Conservation (phyloP, 495 filamentous ascomycete species). For the Penicillium steckii region DNA sequence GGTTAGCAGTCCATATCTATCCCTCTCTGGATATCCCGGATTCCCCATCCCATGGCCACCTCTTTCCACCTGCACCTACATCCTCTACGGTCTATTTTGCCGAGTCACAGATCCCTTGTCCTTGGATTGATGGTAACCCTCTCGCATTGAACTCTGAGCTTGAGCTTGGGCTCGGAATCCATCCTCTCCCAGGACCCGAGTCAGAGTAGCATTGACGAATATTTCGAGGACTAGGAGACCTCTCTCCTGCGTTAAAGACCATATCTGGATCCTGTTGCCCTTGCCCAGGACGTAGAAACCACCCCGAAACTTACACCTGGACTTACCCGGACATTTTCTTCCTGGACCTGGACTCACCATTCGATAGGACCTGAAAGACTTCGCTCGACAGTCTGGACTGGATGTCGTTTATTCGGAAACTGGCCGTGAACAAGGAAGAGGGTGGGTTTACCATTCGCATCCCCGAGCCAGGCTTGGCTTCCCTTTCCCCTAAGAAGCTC, state of each 20-base stretch:
- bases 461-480: slow-evolving; percentile 1
- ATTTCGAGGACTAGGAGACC: neutral
- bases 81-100: slow-evolving; percentile 14
- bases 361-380: slow-evolving; percentile 97
- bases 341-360: slow-evolving; percentile 45
- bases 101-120: slow-evolving; percentile 5
- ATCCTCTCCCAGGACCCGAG: no score
- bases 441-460: slow-evolving; percentile 58
- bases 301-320: slow-evolving; percentile 15
- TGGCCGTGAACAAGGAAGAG: slow-evolving; percentile 87
- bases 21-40: slow-evolving; percentile 46
- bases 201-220: neutral
- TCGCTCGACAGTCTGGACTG: slow-evolving; percentile 91
- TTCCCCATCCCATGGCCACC: slow-evolving; percentile 17
- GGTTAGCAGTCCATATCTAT: slow-evolving; percentile 79
- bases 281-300: slow-evolving; percentile 23
- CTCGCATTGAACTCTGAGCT: neutral
- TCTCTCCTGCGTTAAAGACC: neutral
- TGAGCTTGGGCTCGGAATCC: no score
- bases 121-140: slow-evolving; percentile 10
- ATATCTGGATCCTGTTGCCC: neutral
- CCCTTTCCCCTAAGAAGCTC: slow-evolving; percentile 4
- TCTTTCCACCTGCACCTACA: slow-evolving; percentile 7
- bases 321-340: slow-evolving; percentile 27
- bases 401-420: slow-evolving; percentile 99